Conservation (phyloP, 305 asterid species). For the Fraxinus xanthoxyloides region DNA sequence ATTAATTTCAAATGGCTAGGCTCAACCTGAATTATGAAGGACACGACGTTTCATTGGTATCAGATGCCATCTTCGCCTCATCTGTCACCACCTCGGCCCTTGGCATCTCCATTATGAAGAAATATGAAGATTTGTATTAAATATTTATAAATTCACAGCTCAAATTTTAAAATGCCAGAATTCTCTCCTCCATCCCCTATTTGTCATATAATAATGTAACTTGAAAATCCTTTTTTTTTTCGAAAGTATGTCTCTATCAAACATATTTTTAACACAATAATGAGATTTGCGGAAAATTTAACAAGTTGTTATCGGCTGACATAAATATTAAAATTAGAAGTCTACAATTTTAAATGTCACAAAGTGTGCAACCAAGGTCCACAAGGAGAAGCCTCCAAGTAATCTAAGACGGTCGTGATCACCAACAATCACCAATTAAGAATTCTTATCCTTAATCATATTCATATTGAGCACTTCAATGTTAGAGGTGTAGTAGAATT, state of each 20-base stretch:
- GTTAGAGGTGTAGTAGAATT: neutral
- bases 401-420: neutral
- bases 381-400: constrained; percentile 19
- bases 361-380: neutral
- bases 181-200: neutral
- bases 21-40: constrained; percentile 45
- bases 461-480: neutral
- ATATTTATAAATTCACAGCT: no score
- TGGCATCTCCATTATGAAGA: neutral
- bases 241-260: neutral
- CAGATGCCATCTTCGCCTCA: neutral
- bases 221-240: no score
- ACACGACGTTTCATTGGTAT: neutral
- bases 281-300: neutral
- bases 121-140: no score
- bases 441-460: neutral
- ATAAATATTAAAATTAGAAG: neutral
- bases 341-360: constrained; percentile 2
- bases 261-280: neutral
- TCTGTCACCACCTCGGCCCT: neutral
- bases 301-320: neutral
- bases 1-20: constrained; percentile 55
- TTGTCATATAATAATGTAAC: neutral
- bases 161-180: no score
- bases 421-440: neutral